Evolutionary conservation across 2,329 filamentous ascomycete species (phyloP), one percentile per base, ranked within the genome.

Genomic region (Pseudocercospora macadamiae): DNA sequence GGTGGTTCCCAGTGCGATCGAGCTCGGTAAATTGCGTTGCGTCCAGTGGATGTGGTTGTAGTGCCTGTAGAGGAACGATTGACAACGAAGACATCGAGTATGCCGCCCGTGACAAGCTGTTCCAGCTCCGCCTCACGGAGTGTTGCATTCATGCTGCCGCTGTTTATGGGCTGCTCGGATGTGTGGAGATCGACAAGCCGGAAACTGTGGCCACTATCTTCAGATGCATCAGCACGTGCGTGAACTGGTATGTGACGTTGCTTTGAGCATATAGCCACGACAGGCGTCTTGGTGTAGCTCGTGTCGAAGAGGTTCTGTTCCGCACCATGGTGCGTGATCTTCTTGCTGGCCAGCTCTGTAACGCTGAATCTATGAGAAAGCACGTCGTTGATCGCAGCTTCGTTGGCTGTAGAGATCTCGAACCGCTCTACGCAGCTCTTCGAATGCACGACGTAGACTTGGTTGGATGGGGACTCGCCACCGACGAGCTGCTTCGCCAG

Each of bases 51-150:
- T 34, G 25, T 28, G 21, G 32, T 28, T 3, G 30, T 26, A 3
- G 57, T 53, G 5, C 34, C 56, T 42, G 56, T 54, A 4, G 54
- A 32, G 7, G 45, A 21, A 18, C 70, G 68, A 16, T 62, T 59
- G 6, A 73, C 69, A 10, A 66, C 67, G 34, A 61, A 73, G 30
- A 73, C 66, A 25, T 68, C 68, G 16, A 73, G 47, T 1, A 66
- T 53, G 10, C 66, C 66, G 26, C 70, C 62, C 3, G 64, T 52
- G 4, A 62, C 55, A 4, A 66, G 65, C 4, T 61, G 52, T 4
- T 55, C 52, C 0, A 72, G 55, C 3, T 66, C 65, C 3, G 62
- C 51, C 9, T 64, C 60, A 1, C 28, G 39, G 6, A 73, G 39
- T 3, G 65, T 69, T 3, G 57, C 19, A 12, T 52, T 44, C 25